Evolutionary conservation across 352 stramenopile genomes (phyloP), one percentile per base, ranked within the genome.

Genomic region (Pythium brassicae): DNA sequence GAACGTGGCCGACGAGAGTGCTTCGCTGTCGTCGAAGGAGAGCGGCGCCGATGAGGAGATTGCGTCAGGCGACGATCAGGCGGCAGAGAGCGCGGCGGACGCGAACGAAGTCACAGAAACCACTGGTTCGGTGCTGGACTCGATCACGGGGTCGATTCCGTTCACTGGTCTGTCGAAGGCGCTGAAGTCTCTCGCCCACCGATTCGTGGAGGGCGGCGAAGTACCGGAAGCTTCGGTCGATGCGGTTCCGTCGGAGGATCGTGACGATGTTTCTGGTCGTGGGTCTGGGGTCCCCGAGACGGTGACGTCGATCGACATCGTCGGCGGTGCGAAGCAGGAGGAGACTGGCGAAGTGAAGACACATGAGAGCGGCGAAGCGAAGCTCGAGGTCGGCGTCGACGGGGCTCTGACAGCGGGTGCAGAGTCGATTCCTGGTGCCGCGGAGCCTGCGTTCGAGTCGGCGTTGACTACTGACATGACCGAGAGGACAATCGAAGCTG

Each of bases 91-190:
- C 12, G 44, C 14, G 6, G 42, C 20, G 11, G 37, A 34, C 8
- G 25, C 43, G n/a, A 32, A 6, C 35, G 42, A 49, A 27, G 35
- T 35, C 5, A 4, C 42, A 37, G 32, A 15, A 15, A 9, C 48
- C 14, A 8, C 48, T 12, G 37, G 22, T 9, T 35, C 23, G 1
- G 20, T 54, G 22, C n/a, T 50, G 22, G 57, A 59, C 14, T 20
- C 57, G 23, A 19, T 32, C 34, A 44, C 43, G 6, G 29, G 35
- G 10, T 45, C 50, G 10, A 40, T 23, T 12, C 35, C 57, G 25
- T 63, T 63, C 25, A 42, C 50, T 26, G 50, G 50, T 34, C 27
- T 63, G 17, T 63, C 57, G 19, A 63, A 59, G 57, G 57, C 57
- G 51, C 52, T 63, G 44, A 39, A 46, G 9, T 63, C 57, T 9